Base-by-base conservation (phyloP, 108 stramenopile species). In the Skeletonema grethae region DNA sequence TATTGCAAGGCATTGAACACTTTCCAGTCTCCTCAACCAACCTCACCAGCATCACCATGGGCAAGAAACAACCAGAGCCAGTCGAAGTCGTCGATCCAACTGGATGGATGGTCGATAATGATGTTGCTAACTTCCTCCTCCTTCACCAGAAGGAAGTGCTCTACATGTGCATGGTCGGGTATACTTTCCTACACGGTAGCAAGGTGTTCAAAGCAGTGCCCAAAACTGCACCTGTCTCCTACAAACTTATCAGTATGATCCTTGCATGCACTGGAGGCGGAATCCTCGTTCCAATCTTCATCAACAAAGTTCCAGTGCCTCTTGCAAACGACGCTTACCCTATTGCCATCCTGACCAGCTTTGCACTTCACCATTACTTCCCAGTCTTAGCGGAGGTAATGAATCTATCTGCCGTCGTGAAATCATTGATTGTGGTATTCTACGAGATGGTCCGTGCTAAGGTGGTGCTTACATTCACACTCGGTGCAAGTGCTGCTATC, bases 201-300 rank as follows among this genome's bases (percentile, higher is more conserved):
- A 95, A 95, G 70, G 81, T 95, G 8, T 95, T 90, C 67, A 66
- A 78, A 12, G 69, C 76, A 15, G 63, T 84, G 5, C 62, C 59
- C 24, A 56, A 69, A 48, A 69, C 80, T 22, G 61, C 75, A 20
- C 46, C 89, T 5, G 32, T 84, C 57, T 84, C 90, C 8, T 95
- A 87, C 85, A 87, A 85, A 65, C 83, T 96, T 57, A 66, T 96
- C 57, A 72, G 48, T 65, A 78, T 91, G 85, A 82, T 91, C 36
- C 63, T 94, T 11, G 85, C 86, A 7, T 93, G 89, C 58, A 92
- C 90, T 16, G 95, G 95, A 15, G 95, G 95, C 13, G 95, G 95
- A 4, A 94, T 91, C 39, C 55, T 96, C n/a, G 95, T 96, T 22
- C 95, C 95, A 9, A 79, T 94, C 31, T 87, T 94, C 58, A 66